Evolutionary conservation across 2,329 filamentous ascomycete genomes (phyloP), one percentile per base, ranked within the genome.

Genomic region (Coniochaeta sp.): DNA sequence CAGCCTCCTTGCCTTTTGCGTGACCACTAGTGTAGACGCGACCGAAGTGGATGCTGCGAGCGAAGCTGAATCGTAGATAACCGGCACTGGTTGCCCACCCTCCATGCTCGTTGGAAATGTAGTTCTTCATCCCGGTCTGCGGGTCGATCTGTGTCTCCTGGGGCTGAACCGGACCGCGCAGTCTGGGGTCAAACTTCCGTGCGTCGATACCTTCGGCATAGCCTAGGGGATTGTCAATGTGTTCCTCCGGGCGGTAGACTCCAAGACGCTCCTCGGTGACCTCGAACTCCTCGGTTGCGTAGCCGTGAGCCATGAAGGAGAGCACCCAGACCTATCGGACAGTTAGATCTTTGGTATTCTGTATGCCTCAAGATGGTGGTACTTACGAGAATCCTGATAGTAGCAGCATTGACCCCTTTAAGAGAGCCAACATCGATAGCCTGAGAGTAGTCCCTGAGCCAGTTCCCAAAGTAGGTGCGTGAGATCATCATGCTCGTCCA

Each of bases 91-190:
- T 99, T 1, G 91, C 89, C 88, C 91, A 96, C 35, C 82, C 79
- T 4, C 91, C 89, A 13, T 72, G 75, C 66, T 97, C 92, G 62
- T 96, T 97, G 54, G 92, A 85, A 59, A 99, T 97, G 68, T 99
- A 99, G 67, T 97, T 97, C 71, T 97, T 99, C 92, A 99, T 96
- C n/a, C 91, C 91, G 1, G 89, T 94, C 6, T 79, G 72, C 30
- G 72, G 71, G 61, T 94, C 89, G 52, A 94, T 80, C 54, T 88
- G 83, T 18, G 88, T 81, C 63, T 94, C 89, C 35, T 80, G 68
- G 4, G 79, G 78, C 54, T 82, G 73, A 8, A 97, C 83, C 0
- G 91, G 91, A 1, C 85, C 87, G 49, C 94, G 86, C 7, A 97
- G 81, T 24, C 94, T 85, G 32, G 78, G 71, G 65, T 97, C 94